A percentile compares a stretch with the other conserved stretches of the same genome.
Evolutionary conservation across 179 eudicot species (phyloP).

Genomic region (Silene coronaria): DNA sequence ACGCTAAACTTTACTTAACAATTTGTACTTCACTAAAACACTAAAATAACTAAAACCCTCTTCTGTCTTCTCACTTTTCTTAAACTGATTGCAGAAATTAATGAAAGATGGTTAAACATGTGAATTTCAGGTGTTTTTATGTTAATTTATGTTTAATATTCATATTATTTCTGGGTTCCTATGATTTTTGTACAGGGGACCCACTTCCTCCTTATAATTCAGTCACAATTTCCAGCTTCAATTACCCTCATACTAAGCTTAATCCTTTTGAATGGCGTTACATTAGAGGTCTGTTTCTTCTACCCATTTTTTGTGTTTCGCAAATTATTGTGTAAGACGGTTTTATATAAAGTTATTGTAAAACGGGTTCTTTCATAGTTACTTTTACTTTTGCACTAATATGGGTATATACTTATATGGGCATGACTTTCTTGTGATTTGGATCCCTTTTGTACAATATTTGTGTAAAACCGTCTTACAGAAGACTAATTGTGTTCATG

Average conservation of each 20-base stretch:
- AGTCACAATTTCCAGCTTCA: constrained; percentile 58
- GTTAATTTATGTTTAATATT: constrained; percentile 14
- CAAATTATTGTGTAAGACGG: too few species aligned
- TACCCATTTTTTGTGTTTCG: not conserved
- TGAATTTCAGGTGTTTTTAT: constrained; percentile 2
- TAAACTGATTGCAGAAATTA: not conserved
- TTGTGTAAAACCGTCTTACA: too few species aligned
- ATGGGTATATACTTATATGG: too few species aligned
- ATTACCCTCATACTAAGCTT: constrained; percentile 57
- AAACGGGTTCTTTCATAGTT: too few species aligned
- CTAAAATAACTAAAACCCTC: not conserved
- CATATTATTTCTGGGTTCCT: constrained; percentile 17
- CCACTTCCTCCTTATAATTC: constrained; percentile 32
- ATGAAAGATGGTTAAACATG: constrained; percentile 26
- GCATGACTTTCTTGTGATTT: too few species aligned
- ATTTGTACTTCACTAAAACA: not conserved
- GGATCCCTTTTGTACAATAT: too few species aligned
- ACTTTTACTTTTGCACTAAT: too few species aligned
- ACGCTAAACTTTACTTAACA: not conserved
- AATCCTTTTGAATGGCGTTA: constrained; percentile 57
- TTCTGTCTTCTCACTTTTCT: not conserved
- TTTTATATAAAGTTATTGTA: too few species aligned
- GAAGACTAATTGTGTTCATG: too few species aligned
- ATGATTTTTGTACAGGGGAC: constrained; percentile 24
- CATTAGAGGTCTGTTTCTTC: not conserved